A percentile compares a stretch with the other conserved stretches of the same genome.
These are phyloP conservation scores for Solanum ahanhuiri DNA, from an alignment of 257 asterid genomes.

Conservation along the genomic window DNA sequence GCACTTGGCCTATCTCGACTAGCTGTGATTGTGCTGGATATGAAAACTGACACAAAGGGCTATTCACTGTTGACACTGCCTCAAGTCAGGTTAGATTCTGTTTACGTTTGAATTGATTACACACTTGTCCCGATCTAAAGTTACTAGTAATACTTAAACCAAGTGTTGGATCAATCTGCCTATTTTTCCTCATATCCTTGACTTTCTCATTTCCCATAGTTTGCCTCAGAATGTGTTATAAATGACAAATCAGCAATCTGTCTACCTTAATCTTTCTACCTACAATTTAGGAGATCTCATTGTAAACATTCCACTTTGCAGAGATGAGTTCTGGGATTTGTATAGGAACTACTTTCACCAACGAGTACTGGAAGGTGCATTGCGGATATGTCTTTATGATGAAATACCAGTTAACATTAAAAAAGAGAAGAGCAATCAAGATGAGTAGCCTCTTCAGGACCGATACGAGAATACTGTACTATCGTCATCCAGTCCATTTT, in stretches of 20 bases:
- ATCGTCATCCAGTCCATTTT: not conserved
- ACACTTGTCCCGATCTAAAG: not conserved
- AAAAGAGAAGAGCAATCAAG: not conserved
- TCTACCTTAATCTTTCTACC: not conserved
- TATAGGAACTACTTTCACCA: constrained; percentile 59
- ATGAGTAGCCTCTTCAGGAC: not conserved
- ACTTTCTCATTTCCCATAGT: not conserved
- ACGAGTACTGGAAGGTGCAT: constrained; percentile 48
- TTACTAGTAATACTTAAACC: not conserved
- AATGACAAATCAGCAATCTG: not conserved
- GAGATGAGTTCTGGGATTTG: constrained; percentile 95
- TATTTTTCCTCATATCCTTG: not conserved
- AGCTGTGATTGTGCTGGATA: constrained; percentile 68
- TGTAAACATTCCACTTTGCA: constrained; percentile 14
- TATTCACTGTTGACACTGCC: constrained; percentile 84
- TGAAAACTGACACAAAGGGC: constrained; percentile 86
- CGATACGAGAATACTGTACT: not conserved
- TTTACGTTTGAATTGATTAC: not conserved
- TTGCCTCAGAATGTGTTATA: not conserved
- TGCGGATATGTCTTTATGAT: constrained; percentile 64
- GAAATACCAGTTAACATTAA: constrained; percentile 17
- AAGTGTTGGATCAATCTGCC: not conserved
- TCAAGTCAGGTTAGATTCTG: constrained; percentile 72
- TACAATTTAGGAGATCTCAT: not conserved
- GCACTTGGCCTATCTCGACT: constrained; percentile 74